A percentile compares a stretch with the other conserved stretches of the same genome.
These are phyloP conservation scores for Spergularia azorica DNA, from an alignment of 179 eudicot genomes.

Conservation along the genomic window DNA sequence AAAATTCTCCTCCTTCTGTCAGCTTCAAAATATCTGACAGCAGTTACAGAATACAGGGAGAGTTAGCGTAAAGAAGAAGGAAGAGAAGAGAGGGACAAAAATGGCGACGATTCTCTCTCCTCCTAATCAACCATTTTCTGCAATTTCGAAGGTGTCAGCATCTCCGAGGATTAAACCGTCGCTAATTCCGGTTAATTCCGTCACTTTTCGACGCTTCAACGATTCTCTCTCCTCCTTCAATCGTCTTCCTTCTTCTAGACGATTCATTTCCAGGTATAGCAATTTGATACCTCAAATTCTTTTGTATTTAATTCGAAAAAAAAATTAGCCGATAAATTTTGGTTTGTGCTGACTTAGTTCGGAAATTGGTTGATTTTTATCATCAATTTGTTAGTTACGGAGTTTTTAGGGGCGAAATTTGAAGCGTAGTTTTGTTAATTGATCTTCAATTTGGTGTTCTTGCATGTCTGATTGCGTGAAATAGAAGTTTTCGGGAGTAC, in stretches of 20 bases:
- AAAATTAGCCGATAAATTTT: neutral
- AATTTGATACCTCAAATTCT: neutral
- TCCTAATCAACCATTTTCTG: conserved; percentile 22
- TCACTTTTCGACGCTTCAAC: conserved; percentile 25
- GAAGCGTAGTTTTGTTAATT: neutral
- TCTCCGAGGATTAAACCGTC: conserved; percentile 11
- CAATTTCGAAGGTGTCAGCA: conserved; percentile 24
- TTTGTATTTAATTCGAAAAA: no score
- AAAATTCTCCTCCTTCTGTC: neutral
- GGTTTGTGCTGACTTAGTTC: no score
- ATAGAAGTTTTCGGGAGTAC: neutral
- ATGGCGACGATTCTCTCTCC: conserved; percentile 48
- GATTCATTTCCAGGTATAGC: conserved; percentile 29
- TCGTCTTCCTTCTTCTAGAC: conserved; percentile 11
- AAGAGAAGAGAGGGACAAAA: conserved; percentile 11
- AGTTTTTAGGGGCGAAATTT: neutral
- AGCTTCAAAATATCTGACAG: neutral
- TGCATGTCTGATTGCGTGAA: neutral
- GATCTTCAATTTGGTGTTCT: neutral
- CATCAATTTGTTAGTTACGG: no score
- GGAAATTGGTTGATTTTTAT: no score
- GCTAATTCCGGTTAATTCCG: conserved; percentile 12
- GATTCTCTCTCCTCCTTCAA: no score
- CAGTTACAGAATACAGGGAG: neutral
- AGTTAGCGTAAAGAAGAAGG: neutral